phyloP scores from a whole-genome alignment of 805 yeast species.

The Candida boleticola region DNA sequence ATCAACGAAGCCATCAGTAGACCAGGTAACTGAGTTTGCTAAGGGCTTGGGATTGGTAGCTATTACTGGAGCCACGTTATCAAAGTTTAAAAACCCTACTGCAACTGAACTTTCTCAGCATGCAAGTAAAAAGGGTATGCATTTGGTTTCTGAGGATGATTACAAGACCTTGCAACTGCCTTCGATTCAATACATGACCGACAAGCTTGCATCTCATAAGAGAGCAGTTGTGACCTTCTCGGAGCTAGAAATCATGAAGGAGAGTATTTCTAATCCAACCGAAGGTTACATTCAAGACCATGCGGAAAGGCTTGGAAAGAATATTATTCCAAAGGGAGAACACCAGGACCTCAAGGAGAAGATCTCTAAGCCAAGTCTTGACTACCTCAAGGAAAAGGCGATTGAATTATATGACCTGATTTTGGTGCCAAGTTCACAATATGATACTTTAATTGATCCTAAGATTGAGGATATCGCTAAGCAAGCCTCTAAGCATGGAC shows the following conservation, averaged over 20 bases:
- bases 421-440: slow-evolving; percentile 5
- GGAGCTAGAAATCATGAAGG: slow-evolving; percentile 10
- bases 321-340: slow-evolving; percentile 6
- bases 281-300: slow-evolving; percentile 20
- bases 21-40: slow-evolving; percentile 9
- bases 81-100: slow-evolving; percentile 8
- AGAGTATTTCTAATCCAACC: slow-evolving; percentile 15
- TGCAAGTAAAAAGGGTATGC: slow-evolving; percentile 7
- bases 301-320: slow-evolving; percentile 16
- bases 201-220: slow-evolving; percentile 13
- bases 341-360: slow-evolving; percentile 2
- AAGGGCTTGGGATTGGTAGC: slow-evolving; percentile 5
- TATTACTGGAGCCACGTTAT: slow-evolving; percentile 1
- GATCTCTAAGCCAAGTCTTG: slow-evolving; percentile 13
- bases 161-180: slow-evolving; percentile 12
- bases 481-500: slow-evolving; percentile 11
- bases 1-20: slow-evolving; percentile 12
- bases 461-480: slow-evolving; percentile 11
- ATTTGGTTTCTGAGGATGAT: slow-evolving; percentile 8
- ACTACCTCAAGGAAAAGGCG: slow-evolving; percentile 14
- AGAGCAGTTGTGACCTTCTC: slow-evolving; percentile 7
- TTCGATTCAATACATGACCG: slow-evolving; percentile 13
- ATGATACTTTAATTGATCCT: slow-evolving; percentile 9
- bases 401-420: slow-evolving; percentile 6
- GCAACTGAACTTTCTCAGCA: slow-evolving; percentile 6